Conservation (phyloP, 148 eudicot species). For the Arctostaphylos glauca region DNA sequence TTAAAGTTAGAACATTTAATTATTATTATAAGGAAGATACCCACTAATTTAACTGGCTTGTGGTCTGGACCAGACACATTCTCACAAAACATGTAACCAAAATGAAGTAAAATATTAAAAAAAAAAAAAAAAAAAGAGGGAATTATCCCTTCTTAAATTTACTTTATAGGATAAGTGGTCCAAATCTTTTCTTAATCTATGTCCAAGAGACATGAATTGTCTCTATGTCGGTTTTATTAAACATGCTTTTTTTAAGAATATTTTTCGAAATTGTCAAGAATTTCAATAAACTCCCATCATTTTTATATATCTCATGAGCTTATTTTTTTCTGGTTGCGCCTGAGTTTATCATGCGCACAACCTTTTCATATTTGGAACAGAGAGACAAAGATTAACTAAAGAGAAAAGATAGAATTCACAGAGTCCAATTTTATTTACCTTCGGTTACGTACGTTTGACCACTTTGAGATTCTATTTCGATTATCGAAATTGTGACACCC, state of each 20-base stretch:
- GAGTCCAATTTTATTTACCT: too few species aligned
- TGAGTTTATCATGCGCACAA: too few species aligned
- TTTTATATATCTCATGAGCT: too few species aligned
- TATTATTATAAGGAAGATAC: not conserved
- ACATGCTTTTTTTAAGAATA: not conserved
- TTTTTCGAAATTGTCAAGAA: too few species aligned
- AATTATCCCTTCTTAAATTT: not conserved
- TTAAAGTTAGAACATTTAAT: not conserved
- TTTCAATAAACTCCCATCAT: too few species aligned
- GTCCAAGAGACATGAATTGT: slow-evolving; percentile 11
- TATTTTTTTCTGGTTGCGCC: not conserved
- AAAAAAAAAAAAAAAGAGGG: not conserved
- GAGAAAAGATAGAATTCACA: too few species aligned
- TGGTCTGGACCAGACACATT: not conserved
- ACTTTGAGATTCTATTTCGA: too few species aligned
- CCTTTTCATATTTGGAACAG: too few species aligned
- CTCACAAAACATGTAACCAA: not conserved
- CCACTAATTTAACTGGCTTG: not conserved
- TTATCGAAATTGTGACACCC: too few species aligned
- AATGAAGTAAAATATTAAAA: not conserved
- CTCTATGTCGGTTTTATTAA: slow-evolving; percentile 12
- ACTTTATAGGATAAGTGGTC: not conserved
- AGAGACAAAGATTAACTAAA: too few species aligned
- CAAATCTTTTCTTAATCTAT: not conserved
- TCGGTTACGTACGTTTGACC: too few species aligned